phyloP scores from a whole-genome alignment of 75 land plant genomes.

The Cunninghamia lanceolata region DNA sequence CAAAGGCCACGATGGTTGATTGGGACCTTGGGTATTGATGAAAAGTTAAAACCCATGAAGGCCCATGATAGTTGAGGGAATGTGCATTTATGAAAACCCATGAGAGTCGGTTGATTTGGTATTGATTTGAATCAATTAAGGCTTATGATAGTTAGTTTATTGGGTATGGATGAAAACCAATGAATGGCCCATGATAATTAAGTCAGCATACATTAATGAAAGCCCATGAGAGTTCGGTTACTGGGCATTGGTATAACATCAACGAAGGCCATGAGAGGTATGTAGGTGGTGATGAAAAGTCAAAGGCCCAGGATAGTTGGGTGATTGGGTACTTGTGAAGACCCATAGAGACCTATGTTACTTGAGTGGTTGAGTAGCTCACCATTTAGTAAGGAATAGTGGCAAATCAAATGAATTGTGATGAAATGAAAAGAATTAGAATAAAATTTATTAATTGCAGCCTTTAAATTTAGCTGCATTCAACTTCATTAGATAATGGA shows the following conservation, averaged over 20 bases:
- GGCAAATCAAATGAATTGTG: not conserved
- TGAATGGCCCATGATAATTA: not conserved
- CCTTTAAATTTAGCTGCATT: not conserved
- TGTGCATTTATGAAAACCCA: too few relatives aligned
- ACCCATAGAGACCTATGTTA: not conserved
- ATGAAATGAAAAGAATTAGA: not conserved
- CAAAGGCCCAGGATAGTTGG: not conserved
- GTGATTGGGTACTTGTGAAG: not conserved
- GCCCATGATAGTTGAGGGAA: too few relatives aligned
- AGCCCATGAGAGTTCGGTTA: not conserved
- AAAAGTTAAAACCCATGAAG: too few relatives aligned
- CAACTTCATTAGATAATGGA: not conserved
- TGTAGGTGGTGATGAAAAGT: not conserved
- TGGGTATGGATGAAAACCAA: not conserved
- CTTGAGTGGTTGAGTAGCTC: not conserved
- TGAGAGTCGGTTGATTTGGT: too few relatives aligned
- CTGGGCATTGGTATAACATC: not conserved
- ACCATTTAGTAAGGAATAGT: not conserved
- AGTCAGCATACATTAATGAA: not conserved
- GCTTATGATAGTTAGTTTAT: not conserved
- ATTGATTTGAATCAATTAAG: slow-evolving; percentile 5
- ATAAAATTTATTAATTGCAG: not conserved
- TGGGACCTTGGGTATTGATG: too few relatives aligned
- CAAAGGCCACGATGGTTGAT: too few relatives aligned
- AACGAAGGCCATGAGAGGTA: not conserved